Evolutionary conservation across 805 yeast genomes (phyloP), one percentile per base, ranked within the genome.

Genomic region (Pichia californica): DNA sequence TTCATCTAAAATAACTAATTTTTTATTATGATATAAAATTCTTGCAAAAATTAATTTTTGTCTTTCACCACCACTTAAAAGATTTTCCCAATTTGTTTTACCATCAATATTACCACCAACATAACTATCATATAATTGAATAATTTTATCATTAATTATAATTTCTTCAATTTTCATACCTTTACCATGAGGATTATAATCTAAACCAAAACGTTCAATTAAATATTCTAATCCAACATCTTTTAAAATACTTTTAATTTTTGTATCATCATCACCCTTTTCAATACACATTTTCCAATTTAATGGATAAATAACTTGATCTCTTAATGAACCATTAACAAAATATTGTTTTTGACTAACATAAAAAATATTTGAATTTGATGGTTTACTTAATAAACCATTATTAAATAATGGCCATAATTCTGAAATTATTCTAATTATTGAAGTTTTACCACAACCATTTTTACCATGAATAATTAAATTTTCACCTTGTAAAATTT

Each of bases 1-100:
- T 64, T 88, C 97, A 63, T 88, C 97, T 48, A 88, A 71, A 3
- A 88, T 77, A 4, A 88, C 88, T 61, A 86, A 86, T 58, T 76
- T 74, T 38, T 95, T 95, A 42, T 76, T 75, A 58, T 83, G 86
- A 66, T 82, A 87, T 52, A 88, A 66, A 3, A 88, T 76, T 53
- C 96, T 73, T 0, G 97, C 96, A 67, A 88, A 84, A 61, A 87
- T 79, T 61, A 88, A 74, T 58, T 95, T 77, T 68, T 88, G 97
- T 64, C 87, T 82, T 61, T 88, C 97, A 45, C 97, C 97, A n/a
- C 97, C 97, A 63, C 93, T 83, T 51, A 88, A 73, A n/a, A 88
- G 83, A 58, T 84, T 94, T 56, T 81, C 81, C 96, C 96, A 88
- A 19, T 44, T 54, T 34, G 56, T 55, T 31, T 56, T 56, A 28